Base-by-base conservation (phyloP, 257 asterid genomes). In the Mitragyna speciosa region DNA sequence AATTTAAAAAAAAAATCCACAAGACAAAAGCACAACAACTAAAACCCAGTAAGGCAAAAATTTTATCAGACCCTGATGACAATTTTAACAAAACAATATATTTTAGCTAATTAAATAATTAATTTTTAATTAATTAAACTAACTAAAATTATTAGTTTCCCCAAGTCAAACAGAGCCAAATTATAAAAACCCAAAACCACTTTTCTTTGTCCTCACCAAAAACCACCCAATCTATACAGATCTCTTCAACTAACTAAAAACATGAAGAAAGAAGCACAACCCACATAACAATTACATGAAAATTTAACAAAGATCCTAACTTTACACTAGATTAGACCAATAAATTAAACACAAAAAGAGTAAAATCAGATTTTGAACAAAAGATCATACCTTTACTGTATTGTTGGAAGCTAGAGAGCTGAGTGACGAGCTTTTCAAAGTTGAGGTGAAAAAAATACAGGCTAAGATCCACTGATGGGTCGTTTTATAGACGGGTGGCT, bases 151-250 rank as follows among this genome's bases (percentile, higher is more conserved):
- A 15, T 26, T 63, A 26, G 12, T 11, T 9, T 11, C 70, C 15
- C 15, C 15, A 75, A 20, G 30, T 17, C 33, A 75, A 76, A 15
- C 30, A 76, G 63, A 76, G 63, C 79, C 41, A 76, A 16, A 54
- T 22, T 16, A 76, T 63, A 63, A 63, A 76, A 75, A 63, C 10
- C 12, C 72, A 54, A 59, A 59, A 19, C 12, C 45, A 41, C 26
- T 52, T 75, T 6, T 12, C 11, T 12, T 39, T 58, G n/a, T n/a
- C n/a, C 26, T 8, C 0, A 4, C 12, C 45, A 43, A 17, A 76
- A 41, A 61, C 79, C 3, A 39, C 19, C 20, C 63, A 63, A 76
- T 43, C 79, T n/a, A 36, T 28, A 63, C 63, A 45, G 72, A 76
- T 76, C 63, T 76, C 79, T 28, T 64, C 70, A n/a, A 28, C 8